phyloP scores from a whole-genome alignment of 176 grass and related monocot genomes.

The Carex myosuroides region DNA sequence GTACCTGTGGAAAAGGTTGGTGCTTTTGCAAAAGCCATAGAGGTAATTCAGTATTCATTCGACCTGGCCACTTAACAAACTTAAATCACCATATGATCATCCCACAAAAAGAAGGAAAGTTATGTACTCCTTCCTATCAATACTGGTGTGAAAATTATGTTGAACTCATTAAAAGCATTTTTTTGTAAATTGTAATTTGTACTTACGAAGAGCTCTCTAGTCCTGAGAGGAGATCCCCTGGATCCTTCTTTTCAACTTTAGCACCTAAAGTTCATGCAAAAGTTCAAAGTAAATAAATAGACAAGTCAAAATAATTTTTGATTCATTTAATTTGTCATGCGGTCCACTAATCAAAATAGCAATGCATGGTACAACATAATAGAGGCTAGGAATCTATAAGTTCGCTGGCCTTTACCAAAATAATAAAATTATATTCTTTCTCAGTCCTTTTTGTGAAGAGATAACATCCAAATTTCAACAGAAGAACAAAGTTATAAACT shows the following conservation, averaged over 20 bases:
- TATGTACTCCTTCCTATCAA: not conserved
- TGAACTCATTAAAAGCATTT: not conserved
- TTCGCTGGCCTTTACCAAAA: not conserved
- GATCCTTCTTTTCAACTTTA: slow-evolving; percentile 70
- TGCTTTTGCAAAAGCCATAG: too few relatives aligned
- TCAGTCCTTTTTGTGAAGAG: not conserved
- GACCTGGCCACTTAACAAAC: not conserved
- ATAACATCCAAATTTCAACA: not conserved
- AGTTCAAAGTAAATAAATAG: not conserved
- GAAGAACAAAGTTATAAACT: not conserved
- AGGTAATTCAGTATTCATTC: not conserved
- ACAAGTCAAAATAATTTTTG: not conserved
- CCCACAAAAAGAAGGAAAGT: not conserved
- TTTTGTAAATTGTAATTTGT: slow-evolving; percentile 14
- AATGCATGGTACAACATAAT: not conserved
- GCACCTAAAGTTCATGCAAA: slow-evolving; percentile 37
- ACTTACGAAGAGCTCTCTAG: slow-evolving; percentile 88
- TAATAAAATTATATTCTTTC: not conserved
- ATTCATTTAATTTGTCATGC: slow-evolving; percentile 3
- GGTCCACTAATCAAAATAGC: not conserved
- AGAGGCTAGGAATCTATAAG: not conserved
- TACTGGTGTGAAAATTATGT: not conserved
- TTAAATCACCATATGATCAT: not conserved
- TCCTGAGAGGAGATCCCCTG: slow-evolving; percentile 44
- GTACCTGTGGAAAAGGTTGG: too few relatives aligned